Evolutionary conservation across 441 rosid genomes (phyloP).

Genomic region (Manihot esculenta): DNA sequence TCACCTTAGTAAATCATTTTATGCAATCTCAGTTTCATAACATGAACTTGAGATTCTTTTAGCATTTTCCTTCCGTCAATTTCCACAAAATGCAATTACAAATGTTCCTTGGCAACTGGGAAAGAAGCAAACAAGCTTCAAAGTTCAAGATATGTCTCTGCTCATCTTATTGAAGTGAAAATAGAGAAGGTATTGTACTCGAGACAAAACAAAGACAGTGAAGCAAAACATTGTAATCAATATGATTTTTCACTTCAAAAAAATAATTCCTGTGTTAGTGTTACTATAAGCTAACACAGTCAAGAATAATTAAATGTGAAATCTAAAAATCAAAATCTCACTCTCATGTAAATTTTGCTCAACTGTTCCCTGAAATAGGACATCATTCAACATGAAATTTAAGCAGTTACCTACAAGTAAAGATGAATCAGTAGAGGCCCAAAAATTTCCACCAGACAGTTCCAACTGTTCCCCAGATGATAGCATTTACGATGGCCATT

Average conservation of each 20-base stretch:
- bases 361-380: constrained; percentile 17
- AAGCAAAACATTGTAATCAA: background rate
- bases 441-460: constrained; percentile 95
- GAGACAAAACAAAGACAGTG: background rate
- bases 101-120: background rate
- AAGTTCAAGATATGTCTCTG: background rate
- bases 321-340: background rate
- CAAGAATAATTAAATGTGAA: no score
- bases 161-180: background rate
- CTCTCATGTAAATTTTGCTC: constrained; percentile 13
- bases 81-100: background rate
- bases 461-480: constrained; percentile 82
- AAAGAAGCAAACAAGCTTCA: background rate
- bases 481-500: constrained; percentile 69
- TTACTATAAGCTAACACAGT: background rate
- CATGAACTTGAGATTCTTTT: no score
- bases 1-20: no score
- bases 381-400: constrained; percentile 15
- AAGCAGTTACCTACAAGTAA: constrained; percentile 23
- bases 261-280: constrained; percentile 2
- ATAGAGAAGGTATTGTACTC: background rate
- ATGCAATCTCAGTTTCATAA: no score
- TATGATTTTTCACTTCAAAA: background rate
- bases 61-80: no score
- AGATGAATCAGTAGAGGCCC: constrained; percentile 64